Conservation (phyloP, 83 land plant species). For the Diphasiastrum complanatum region DNA sequence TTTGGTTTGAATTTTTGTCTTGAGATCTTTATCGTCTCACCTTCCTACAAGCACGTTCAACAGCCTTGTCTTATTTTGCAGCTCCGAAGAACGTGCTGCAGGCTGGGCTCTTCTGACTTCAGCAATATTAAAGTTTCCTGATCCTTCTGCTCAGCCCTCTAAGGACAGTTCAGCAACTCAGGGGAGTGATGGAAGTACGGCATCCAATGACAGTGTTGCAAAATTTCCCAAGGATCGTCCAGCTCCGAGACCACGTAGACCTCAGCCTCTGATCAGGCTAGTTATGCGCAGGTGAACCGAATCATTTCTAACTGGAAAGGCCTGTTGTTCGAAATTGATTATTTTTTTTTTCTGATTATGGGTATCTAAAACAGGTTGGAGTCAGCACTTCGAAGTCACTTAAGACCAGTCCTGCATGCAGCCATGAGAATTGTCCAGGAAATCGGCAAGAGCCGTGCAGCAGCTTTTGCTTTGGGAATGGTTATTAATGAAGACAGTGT, state of each 20-base stretch:
- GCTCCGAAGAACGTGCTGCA: slow-evolving; percentile 90
- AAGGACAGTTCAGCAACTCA: slow-evolving; percentile 18
- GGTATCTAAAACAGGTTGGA: slow-evolving; percentile 53
- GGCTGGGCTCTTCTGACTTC: slow-evolving; percentile 79
- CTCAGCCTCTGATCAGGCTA: slow-evolving; percentile 89
- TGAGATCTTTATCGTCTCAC: background rate
- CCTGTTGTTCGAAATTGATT: background rate
- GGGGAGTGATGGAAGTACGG: slow-evolving; percentile 41
- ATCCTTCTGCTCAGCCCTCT: slow-evolving; percentile 58
- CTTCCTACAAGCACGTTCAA: background rate
- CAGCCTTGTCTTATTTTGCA: slow-evolving; percentile 21
- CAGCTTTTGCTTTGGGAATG: slow-evolving; percentile 77
- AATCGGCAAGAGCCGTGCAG: slow-evolving; percentile 96
- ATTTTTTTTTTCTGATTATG: background rate
- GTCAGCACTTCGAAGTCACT: slow-evolving; percentile 79
- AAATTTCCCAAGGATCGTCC: slow-evolving; percentile 60
- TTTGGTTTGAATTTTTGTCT: background rate
- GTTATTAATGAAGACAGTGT: slow-evolving; percentile 71
- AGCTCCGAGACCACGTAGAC: slow-evolving; percentile 63
- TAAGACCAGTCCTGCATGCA: slow-evolving; percentile 91
- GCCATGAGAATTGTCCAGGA: slow-evolving; percentile 96
- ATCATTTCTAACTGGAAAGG: background rate
- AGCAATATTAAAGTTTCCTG: slow-evolving; percentile 90
- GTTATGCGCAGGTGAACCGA: slow-evolving; percentile 81
- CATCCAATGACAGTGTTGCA: slow-evolving; percentile 48